phyloP scores from a whole-genome alignment of 2,329 filamentous ascomycete species.

The Neonectria hederae region DNA sequence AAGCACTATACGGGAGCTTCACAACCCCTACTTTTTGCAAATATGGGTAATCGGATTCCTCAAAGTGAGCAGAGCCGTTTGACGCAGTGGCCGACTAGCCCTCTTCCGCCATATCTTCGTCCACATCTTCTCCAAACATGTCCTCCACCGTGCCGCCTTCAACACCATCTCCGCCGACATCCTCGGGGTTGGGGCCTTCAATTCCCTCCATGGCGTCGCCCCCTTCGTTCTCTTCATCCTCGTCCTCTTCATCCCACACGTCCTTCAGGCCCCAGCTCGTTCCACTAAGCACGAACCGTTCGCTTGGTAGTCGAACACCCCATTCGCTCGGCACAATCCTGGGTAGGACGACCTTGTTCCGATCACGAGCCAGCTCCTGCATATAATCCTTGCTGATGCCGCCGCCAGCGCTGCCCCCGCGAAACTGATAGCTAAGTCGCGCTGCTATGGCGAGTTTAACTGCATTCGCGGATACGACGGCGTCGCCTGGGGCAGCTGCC shows the following conservation, averaged over 20 bases:
- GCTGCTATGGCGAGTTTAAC: constrained; percentile 77
- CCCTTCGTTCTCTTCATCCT: constrained; percentile 53
- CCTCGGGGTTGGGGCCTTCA: constrained; percentile 53
- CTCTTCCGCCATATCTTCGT: constrained; percentile 65
- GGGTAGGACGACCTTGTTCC: constrained; percentile 74
- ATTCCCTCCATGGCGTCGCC: constrained; percentile 62
- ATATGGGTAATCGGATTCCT: not conserved
- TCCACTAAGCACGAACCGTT: constrained; percentile 74
- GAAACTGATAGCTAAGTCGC: constrained; percentile 75
- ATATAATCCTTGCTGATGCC: constrained; percentile 79
- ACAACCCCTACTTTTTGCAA: constrained; percentile 12
- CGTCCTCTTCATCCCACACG: constrained; percentile 63
- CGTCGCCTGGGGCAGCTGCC: constrained; percentile 60
- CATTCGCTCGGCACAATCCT: constrained; percentile 71
- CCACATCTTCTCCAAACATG: constrained; percentile 63
- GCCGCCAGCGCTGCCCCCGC: constrained; percentile 60
- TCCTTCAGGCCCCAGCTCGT: constrained; percentile 72
- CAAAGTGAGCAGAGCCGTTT: not conserved
- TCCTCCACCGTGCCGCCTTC: constrained; percentile 64
- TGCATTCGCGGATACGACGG: constrained; percentile 70
- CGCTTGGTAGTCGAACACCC: constrained; percentile 72
- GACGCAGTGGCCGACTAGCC: constrained; percentile 24
- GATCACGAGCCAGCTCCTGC: constrained; percentile 75
- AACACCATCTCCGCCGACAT: constrained; percentile 57
- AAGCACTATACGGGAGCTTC: constrained; percentile 3